A percentile compares a stretch with the other conserved stretches of the same genome.
Conservation (phyloP, 2,329 filamentous ascomycete species). For the Cryphonectria japonica region DNA sequence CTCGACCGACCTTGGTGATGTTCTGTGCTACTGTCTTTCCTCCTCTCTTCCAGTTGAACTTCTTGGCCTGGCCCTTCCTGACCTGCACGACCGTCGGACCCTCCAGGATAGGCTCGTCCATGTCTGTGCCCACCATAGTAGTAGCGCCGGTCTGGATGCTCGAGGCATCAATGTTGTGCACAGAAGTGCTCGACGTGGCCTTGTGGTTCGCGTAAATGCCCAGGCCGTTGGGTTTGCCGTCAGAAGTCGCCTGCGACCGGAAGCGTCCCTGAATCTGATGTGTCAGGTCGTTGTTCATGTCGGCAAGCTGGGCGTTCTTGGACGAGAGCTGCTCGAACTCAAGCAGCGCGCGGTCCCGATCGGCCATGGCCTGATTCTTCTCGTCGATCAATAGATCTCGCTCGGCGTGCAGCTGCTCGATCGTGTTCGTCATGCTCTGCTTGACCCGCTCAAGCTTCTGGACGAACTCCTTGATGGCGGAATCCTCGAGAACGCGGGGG, state of each 20-base stretch:
- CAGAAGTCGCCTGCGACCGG: conserved; percentile 71
- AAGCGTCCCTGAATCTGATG: conserved; percentile 93
- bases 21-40: conserved; percentile 93
- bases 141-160: conserved; percentile 63
- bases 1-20: conserved; percentile 91
- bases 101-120: conserved; percentile 69
- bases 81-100: conserved; percentile 96
- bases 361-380: conserved; percentile 77
- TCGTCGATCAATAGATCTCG: conserved; percentile 84
- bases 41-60: conserved; percentile 99
- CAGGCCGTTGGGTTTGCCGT: conserved; percentile 56
- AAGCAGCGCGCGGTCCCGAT: conserved; percentile 90
- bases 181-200: conserved; percentile 53
- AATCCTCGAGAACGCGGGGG: conserved; percentile 80
- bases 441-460: conserved; percentile 70
- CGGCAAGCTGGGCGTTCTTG: conserved; percentile 91
- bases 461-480: conserved; percentile 88
- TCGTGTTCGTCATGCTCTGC: conserved; percentile 57
- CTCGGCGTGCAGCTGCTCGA: conserved; percentile 68
- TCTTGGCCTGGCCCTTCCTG: conserved; percentile 89
- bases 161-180: conserved; percentile 52
- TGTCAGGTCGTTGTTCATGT: conserved; percentile 94
- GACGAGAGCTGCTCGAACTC: conserved; percentile 94
- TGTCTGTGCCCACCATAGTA: conserved; percentile 63
- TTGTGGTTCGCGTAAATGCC: conserved; percentile 60